Evolutionary conservation across 2,329 filamentous ascomycete species (phyloP), one percentile per base, ranked within the genome.

Genomic region (Colletotrichum incanum): DNA sequence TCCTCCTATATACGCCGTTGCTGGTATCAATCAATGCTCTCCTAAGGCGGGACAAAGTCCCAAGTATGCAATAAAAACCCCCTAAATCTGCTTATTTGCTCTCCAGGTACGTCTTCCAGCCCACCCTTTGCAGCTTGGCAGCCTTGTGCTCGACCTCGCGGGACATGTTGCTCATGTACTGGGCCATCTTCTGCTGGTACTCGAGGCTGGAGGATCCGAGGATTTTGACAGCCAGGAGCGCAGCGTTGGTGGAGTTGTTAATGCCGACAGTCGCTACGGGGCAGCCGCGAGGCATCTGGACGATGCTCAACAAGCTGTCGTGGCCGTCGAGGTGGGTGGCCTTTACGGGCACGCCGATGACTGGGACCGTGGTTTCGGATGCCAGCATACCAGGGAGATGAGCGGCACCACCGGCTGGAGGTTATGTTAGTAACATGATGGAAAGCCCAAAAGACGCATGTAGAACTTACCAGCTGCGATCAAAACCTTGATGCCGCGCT

Each of bases 231-330:
- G 93, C 93, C n/a, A 94, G 82, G 23, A 94, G 84, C 0, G 90
- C 93, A 0, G 93, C 93, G 77, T 95, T 95, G 67, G 92, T 92
- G 31, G 91, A 93, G 82, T 95, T 95, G 81, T 94, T 94, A 80
- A 95, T 94, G 14, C 90, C 93, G 4, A 95, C 92, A 0, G 93
- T 94, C 7, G 93, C 93, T 18, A 92, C 91, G 12, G 93, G 93
- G 61, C 92, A 89, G 16, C 93, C 93, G 77, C 88, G 87, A 7
- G 93, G 93, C 93, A 95, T 94, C 79, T 94, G 92, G 5, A 94
- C 92, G 75, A 94, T 94, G 76, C 90, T 93, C 65, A 92, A 84
- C 66, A 95, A 82, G 73, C 89, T 92, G 78, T 95, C 93, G 72
- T 92, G 84, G 3, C 93, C 93, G 77, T 94, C 93, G 7, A 94